Base-by-base conservation (phyloP, 345 rosid species). In the Populus pruinosa region DNA sequence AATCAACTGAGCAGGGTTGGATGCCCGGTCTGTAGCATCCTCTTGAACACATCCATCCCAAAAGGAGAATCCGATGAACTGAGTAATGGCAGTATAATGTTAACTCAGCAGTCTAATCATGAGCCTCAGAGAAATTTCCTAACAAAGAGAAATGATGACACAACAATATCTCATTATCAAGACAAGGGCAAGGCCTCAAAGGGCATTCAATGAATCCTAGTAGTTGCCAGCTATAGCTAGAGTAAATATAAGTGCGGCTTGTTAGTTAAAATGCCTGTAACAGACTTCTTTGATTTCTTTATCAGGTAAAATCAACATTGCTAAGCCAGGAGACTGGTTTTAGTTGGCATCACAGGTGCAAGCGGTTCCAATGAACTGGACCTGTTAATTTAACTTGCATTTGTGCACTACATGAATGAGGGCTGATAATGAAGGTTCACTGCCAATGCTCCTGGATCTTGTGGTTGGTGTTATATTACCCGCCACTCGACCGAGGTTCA, bases 1-100 rank as follows among this genome's bases (percentile, higher is more conserved):
- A 62, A 82, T 90, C 85, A 96, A 84, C 91, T 88, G 75, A 93
- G 93, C 97, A 96, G 91, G 16, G 94, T 90, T 16, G 99, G 99
- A 84, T 92, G 98, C 50, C 98, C 96, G 6, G 93, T 89, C 79
- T 96, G 98, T 31, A 96, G 91, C 94, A 96, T 93, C 84, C 94
- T 90, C 92, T 93, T 96, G 56, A 92, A 9, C 90, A 93, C 88
- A 80, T 93, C 97, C 95, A 93, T 93, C 77, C 98, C 97, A 82
- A 96, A 96, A 8, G 96, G 86, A 49, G 99, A 96, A 82, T 96
- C 99, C 10, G 98, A 92, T 69, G 98, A 92, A 77, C 99, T 96
- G 97, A 77, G 78, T 68, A 59, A 84, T 76, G 63, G 82, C 77
- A 79, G 82, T 73, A 87, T n/a, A 82, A 79, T n/a, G 44, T 80